Evolutionary conservation across 306 rosid genomes (phyloP), one percentile per base, ranked within the genome.

Genomic region (Dalbergia cultrata): DNA sequence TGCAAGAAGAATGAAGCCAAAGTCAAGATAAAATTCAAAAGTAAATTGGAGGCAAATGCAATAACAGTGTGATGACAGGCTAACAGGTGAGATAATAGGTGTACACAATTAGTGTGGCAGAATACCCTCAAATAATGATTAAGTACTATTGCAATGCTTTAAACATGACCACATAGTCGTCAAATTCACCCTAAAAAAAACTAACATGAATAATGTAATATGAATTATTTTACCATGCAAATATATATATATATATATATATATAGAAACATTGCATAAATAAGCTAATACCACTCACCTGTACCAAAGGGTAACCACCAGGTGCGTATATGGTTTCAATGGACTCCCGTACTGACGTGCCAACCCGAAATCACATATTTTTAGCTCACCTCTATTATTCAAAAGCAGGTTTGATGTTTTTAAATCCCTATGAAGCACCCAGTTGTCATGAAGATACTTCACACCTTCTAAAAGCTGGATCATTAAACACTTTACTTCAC

Each of bases 281-380:
- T 33, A 67, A 60, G 80, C 72, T 58, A 82, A 53, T 72, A 73
- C 35, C 47, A 72, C 97, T 85, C 52, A 96, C 99, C 99, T 93
- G 90, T 96, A 96, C 99, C 99, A 96, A 85, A 96, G 99, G 67
- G 99, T 96, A 79, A 96, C 99, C 75, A 96, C 99, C 89, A 96
- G 83, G 80, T 96, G 99, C 6, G 99, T 96, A 85, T 96, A 96
- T 3, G 98, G 93, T 81, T 96, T 96, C 94, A 96, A 77, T 11
- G 99, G 99, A 85, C 98, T 96, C 82, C 99, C 99, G 79, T 96
- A 96, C 80, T 96, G 99, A 57, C 99, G 98, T 71, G 99, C 93
- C 92, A 96, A 85, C 58, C 99, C 99, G 88, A 92, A 96, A 86
- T 96, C 99, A 81, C 99, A 96, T 80, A 96, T 93, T 87, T 96